Evolutionary conservation across 1,284 basidiomycete genomes (phyloP), one percentile per base, ranked within the genome.

Genomic region (Agaricales sp.): DNA sequence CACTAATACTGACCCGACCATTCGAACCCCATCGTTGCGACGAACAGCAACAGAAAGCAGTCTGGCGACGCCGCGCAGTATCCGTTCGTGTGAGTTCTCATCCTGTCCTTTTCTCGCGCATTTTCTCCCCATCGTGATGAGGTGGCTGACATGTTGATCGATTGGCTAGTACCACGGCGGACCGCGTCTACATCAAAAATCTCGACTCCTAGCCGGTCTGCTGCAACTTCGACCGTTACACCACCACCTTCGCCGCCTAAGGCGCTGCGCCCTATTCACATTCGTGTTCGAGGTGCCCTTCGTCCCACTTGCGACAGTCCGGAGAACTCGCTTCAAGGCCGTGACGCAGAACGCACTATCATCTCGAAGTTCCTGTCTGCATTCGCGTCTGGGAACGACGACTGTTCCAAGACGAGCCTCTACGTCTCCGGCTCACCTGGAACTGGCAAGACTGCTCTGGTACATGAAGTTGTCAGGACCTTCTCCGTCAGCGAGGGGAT

Each of bases 401-500:
- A 16, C 18, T 11, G 39, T 6, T 57, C 59, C 39, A 60, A 61
- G 19, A 68, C 70, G 13, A 70, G 73, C 23, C 68, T 90, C 48
- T 90, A 87, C 60, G 79, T 90, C 47, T 89, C 87, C 14, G 87
- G 87, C 23, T 73, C 83, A 0, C 87, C 87, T 13, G 87, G 87
- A 1, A 86, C 85, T 3, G 87, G 87, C 22, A 90, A 90, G 67
- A 90, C 87, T 1, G 87, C 87, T 0, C 68, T 90, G 6, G 77
- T 90, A 25, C 85, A 83, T 58, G 68, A 76, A 3, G 66, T 87
- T 21, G 63, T 22, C 56, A 3, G 55, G 1, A 51, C 70, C 26
- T 62, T 65, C 2, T 52, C 73, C 19, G 61, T 67, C 8, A 59
- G 63, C 12, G 65, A 70, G 20, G 58, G 67, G 19, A 61, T 75